A percentile compares a stretch with the other conserved stretches of the same genome.
Evolutionary conservation across 805 yeast genomes (phyloP).

Genomic region (Candida parachauliodes): DNA sequence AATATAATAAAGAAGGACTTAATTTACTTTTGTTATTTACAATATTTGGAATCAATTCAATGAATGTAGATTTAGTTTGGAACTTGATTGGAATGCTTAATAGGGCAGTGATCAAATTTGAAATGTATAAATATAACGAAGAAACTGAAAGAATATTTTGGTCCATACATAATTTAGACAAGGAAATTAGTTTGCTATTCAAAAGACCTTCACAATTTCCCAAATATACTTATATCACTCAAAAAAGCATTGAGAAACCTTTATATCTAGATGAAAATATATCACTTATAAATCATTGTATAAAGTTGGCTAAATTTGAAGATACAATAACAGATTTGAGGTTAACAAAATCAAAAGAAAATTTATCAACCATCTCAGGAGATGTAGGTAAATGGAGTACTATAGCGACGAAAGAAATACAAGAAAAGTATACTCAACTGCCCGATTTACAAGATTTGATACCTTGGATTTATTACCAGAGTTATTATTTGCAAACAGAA

Average conservation of each 20-base stretch:
- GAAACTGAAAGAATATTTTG: constrained; percentile 25
- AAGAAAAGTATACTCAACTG: constrained; percentile 22
- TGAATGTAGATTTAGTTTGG: constrained; percentile 30
- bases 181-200: constrained; percentile 32
- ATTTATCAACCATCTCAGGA: constrained; percentile 20
- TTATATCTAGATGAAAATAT: constrained; percentile 21
- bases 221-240: constrained; percentile 16
- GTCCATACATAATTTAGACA: constrained; percentile 37
- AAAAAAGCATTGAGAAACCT: constrained; percentile 12
- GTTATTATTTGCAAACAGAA: constrained; percentile 37
- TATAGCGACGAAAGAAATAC: constrained; percentile 23
- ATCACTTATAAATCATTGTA: constrained; percentile 10
- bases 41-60: constrained; percentile 26
- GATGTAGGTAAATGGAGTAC: constrained; percentile 38
- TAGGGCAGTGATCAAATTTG: constrained; percentile 22
- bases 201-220: constrained; percentile 36
- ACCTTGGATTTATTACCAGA: constrained; percentile 33
- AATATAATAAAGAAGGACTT: constrained; percentile 22
- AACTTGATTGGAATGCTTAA: constrained; percentile 31
- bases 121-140: constrained; percentile 15
- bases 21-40: constrained; percentile 29
- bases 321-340: constrained; percentile 18
- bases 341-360: constrained; percentile 2
- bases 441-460: constrained; percentile 30
- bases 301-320: constrained; percentile 20